A percentile compares a stretch with the other conserved stretches of the same genome.
Conservation (phyloP, 306 rosid genomes). For the Cicer judaicum region DNA sequence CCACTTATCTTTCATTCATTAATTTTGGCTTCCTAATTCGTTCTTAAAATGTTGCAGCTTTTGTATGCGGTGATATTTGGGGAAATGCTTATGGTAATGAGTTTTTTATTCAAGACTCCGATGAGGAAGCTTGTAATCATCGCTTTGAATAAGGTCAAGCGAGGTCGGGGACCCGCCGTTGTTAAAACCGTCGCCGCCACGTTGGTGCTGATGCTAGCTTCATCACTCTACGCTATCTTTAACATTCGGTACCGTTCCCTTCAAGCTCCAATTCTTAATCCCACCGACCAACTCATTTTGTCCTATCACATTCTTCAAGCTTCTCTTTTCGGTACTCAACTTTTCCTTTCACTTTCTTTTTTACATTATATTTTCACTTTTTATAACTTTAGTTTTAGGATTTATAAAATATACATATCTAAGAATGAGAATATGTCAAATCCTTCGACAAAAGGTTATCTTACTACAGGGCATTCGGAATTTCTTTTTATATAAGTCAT, state of each 20-base stretch:
- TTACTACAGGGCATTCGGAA: no score
- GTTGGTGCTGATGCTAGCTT: conserved; percentile 50
- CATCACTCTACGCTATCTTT: conserved; percentile 54
- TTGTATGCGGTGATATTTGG: conserved; percentile 54
- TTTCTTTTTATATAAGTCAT: no score
- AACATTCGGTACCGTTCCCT: conserved; percentile 56
- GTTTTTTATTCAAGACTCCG: conserved; percentile 67
- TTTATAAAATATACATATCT: no score
- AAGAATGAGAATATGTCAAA: no score
- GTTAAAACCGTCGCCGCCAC: conserved; percentile 68
- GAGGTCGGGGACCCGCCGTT: conserved; percentile 74
- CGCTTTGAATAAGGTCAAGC: conserved; percentile 68
- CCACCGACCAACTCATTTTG: conserved; percentile 84
- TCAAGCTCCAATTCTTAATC: conserved; percentile 56
- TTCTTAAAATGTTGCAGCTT: conserved; percentile 64
- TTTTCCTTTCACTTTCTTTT: background rate
- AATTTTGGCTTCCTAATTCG: background rate
- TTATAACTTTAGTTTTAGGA: no score
- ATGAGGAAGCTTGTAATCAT: conserved; percentile 71
- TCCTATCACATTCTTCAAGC: conserved; percentile 73
- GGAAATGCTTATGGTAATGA: conserved; percentile 61
- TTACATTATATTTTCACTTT: no score
- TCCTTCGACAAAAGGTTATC: no score
- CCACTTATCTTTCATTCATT: background rate
- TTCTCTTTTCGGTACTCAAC: conserved; percentile 75